Base-by-base conservation (phyloP, 768 basidiomycete species). In the Hortiboletus flavorubellus region DNA sequence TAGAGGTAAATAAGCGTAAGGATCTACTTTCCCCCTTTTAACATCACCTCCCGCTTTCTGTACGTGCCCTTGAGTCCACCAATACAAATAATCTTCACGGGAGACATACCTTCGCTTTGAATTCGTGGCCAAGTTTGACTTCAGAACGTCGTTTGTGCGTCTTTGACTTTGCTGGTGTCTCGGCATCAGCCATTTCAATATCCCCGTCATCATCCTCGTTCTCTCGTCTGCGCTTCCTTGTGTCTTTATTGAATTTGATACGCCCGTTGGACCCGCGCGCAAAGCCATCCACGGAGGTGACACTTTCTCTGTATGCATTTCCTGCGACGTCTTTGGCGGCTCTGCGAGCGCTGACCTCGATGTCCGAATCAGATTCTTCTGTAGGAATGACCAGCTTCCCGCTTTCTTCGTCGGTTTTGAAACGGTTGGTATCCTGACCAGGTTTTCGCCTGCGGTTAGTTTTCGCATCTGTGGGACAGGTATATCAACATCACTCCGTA, bases 21-120 rank as follows among this genome's bases (percentile, higher is more conserved):
- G 97, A 68, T 97, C 94, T 50, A 92, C 71, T 15, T 88, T 87
- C 40, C 83, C 82, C 68, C 84, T 90, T 73, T 93, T 95, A 69
- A 97, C 77, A 68, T 98, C 97, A 8, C 97, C 97, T 33, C 91
- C 91, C 23, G 95, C 97, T 76, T 86, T 91, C 96, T 98, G 71
- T 50, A 59, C 40, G 49, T 51, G n/a, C 6, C 31, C 51, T 44
- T 61, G 45, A 51, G 64, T 49, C 14, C 30, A 42, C 9, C 9
- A 10, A 55, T 42, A 45, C 35, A 31, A 46, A 10, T 21, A 18
- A 16, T 55, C 51, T 39, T 43, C 34, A 45, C 11, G 10, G 7
- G 40, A 21, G 57, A 72, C 84, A 53, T 61, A 93, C 95, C 85
- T 94, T 98, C 31, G 97, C 92, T 70, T 89, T 95, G 79, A 97